Evolutionary conservation across 2,329 filamentous ascomycete species (phyloP).

Genomic region (Colletotrichum filicis): DNA sequence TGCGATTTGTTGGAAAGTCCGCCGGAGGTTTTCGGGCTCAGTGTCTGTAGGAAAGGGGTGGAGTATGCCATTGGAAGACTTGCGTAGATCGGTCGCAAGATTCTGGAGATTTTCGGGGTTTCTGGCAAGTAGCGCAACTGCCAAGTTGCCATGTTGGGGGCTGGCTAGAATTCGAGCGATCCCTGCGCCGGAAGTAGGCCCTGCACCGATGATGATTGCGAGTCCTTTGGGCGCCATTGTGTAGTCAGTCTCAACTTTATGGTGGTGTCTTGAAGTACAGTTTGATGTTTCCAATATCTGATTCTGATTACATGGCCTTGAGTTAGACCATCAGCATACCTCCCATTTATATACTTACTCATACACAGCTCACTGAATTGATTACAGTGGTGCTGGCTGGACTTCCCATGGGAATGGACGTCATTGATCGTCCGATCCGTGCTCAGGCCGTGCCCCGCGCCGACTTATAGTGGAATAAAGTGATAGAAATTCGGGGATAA

Average conservation of each 20-base stretch:
- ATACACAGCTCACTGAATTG: background rate
- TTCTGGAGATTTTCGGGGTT: conserved; percentile 55
- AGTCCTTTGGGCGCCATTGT: conserved; percentile 58
- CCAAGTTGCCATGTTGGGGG: conserved; percentile 62
- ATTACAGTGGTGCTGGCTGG: background rate
- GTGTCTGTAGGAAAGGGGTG: conserved; percentile 65
- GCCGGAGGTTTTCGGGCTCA: conserved; percentile 54
- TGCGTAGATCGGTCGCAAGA: conserved; percentile 52
- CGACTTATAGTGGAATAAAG: background rate
- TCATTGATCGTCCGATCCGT: conserved; percentile 26
- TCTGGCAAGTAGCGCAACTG: conserved; percentile 64
- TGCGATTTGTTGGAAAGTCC: conserved; percentile 61
- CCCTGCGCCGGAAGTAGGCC: conserved; percentile 61
- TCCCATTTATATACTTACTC: background rate
- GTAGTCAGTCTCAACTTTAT: background rate
- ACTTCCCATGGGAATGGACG: background rate
- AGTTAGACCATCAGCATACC: background rate
- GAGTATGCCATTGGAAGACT: conserved; percentile 55
- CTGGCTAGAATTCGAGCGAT: conserved; percentile 65
- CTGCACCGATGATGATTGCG: conserved; percentile 62
- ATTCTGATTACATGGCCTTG: too few species aligned
- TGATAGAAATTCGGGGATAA: conserved; percentile 2
- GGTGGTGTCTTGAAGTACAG: too few species aligned
- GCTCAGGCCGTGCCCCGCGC: background rate
- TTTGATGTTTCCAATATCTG: background rate